Evolutionary conservation across 2,329 filamentous ascomycete genomes (phyloP).

Genomic region (Emergomyces pasteurianus): DNA sequence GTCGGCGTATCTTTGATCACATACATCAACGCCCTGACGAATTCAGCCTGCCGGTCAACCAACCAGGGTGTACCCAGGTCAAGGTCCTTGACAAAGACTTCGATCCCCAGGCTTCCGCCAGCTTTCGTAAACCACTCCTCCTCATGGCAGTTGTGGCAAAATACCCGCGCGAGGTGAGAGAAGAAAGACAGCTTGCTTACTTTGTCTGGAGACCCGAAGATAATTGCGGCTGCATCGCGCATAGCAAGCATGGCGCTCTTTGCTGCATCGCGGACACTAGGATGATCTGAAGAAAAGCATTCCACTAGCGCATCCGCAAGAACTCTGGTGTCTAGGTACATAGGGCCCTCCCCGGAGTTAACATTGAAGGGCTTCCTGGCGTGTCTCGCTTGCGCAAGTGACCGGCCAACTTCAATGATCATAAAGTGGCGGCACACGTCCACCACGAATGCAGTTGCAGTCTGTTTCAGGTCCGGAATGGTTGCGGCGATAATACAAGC

Average conservation of each 20-base stretch:
- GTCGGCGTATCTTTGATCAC: constrained; percentile 97
- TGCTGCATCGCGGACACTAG: constrained; percentile 68
- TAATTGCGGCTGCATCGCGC: constrained; percentile 60
- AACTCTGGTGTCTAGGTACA: constrained; percentile 75
- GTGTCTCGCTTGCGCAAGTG: constrained; percentile 71
- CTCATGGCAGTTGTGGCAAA: constrained; percentile 90
- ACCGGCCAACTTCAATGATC: constrained; percentile 74
- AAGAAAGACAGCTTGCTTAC: constrained; percentile 76
- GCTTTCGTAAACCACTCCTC: constrained; percentile 99
- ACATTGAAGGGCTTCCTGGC: constrained; percentile 70
- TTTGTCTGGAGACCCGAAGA: constrained; percentile 63
- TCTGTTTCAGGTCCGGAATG: constrained; percentile 63
- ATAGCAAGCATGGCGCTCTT: constrained; percentile 67
- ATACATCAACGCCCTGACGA: constrained; percentile 83
- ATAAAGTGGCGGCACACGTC: constrained; percentile 85
- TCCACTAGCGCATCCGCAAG: constrained; percentile 85
- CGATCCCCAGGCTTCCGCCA: constrained; percentile 81
- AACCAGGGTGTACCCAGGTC: constrained; percentile 79
- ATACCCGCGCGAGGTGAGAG: constrained; percentile 64
- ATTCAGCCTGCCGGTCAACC: constrained; percentile 68
- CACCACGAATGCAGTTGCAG: constrained; percentile 62
- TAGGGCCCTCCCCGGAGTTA: constrained; percentile 69
- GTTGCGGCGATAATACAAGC: constrained; percentile 78
- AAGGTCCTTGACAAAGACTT: constrained; percentile 71
- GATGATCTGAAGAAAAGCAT: constrained; percentile 74